These are phyloP conservation scores for Fusarium sp. DNA, from an alignment of 2,329 filamentous ascomycete genomes.

Conservation along the genomic window DNA sequence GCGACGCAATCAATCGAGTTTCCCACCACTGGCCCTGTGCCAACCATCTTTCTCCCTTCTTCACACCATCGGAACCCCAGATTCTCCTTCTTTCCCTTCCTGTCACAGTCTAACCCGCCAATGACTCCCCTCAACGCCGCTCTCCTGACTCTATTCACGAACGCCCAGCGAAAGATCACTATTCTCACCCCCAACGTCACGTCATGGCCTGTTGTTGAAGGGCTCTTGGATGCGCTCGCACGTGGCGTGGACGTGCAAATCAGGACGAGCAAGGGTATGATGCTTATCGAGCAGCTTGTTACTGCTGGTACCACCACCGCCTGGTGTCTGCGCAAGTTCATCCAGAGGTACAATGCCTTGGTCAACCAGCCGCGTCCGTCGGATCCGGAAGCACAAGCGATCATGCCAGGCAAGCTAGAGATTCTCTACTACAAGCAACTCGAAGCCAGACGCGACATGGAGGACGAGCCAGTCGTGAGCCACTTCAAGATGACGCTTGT, in stretches of 20 bases:
- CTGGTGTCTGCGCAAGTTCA: constrained; percentile 70
- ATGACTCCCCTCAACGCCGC: constrained; percentile 76
- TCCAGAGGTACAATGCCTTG: constrained; percentile 63
- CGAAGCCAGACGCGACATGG: constrained; percentile 42
- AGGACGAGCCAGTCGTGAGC: constrained; percentile 74
- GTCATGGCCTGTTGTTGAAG: constrained; percentile 70
- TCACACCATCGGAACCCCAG: constrained; percentile 76
- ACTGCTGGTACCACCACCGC: constrained; percentile 81
- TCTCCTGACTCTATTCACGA: constrained; percentile 69
- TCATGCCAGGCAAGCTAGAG: constrained; percentile 61
- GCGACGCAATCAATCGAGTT: constrained; percentile 48
- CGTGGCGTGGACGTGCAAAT: constrained; percentile 77
- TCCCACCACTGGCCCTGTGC: constrained; percentile 46
- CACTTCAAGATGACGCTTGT: constrained; percentile 84
- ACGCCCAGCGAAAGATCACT: constrained; percentile 69
- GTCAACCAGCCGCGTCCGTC: constrained; percentile 28
- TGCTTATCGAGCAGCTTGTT: constrained; percentile 83
- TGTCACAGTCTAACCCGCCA: constrained; percentile 62
- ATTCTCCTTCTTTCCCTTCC: constrained; percentile 71
- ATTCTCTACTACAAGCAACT: constrained; percentile 69
- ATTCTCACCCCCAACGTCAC: constrained; percentile 86
- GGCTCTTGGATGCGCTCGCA: constrained; percentile 69
- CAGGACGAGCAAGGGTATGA: constrained; percentile 76
- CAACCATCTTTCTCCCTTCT: constrained; percentile 77
- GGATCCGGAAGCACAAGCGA: constrained; percentile 57